These are phyloP conservation scores for Mimosa bimucronata DNA, from an alignment of 306 rosid genomes.

Conservation along the genomic window DNA sequence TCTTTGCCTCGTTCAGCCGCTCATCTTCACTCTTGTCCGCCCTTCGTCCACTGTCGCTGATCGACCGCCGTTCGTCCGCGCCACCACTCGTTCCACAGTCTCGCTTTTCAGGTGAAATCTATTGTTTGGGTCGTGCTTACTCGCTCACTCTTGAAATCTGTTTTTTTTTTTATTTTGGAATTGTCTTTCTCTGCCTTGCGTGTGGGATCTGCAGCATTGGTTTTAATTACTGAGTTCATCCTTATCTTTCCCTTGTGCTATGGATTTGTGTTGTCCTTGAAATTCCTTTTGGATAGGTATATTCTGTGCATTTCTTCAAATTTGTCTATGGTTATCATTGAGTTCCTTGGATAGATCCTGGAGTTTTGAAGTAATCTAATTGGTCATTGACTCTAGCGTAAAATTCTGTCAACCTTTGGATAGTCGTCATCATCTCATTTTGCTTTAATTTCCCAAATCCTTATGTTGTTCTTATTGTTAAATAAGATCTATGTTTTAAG, in stretches of 20 bases:
- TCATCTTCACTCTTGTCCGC: too few relatives aligned
- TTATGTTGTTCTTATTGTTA: slow-evolving; percentile 44
- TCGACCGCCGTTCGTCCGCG: too few relatives aligned
- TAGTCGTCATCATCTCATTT: slow-evolving; percentile 20
- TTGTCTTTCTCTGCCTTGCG: slow-evolving; percentile 30
- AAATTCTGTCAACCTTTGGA: slow-evolving; percentile 2
- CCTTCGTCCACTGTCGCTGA: too few relatives aligned
- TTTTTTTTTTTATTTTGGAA: not conserved
- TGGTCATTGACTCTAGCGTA: slow-evolving; percentile 16
- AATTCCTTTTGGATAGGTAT: slow-evolving; percentile 8
- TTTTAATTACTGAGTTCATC: not conserved
- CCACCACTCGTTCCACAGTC: too few relatives aligned
- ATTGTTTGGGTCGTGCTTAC: slow-evolving; percentile 20
- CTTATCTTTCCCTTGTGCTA: slow-evolving; percentile 18
- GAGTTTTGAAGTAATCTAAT: slow-evolving; percentile 16
- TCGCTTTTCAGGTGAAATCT: too few relatives aligned
- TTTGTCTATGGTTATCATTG: slow-evolving; percentile 21
- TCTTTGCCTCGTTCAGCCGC: too few relatives aligned
- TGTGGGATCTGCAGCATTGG: slow-evolving; percentile 29
- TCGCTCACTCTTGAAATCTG: slow-evolving; percentile 31
- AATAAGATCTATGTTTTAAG: slow-evolving; percentile 61
- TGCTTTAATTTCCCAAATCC: slow-evolving; percentile 34
- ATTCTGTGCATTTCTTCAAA: slow-evolving; percentile 14
- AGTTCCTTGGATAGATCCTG: slow-evolving; percentile 8
- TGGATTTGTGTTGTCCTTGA: slow-evolving; percentile 25